Conservation (phyloP, 2,329 filamentous ascomycete species). For the Niveomyces coronatus region DNA sequence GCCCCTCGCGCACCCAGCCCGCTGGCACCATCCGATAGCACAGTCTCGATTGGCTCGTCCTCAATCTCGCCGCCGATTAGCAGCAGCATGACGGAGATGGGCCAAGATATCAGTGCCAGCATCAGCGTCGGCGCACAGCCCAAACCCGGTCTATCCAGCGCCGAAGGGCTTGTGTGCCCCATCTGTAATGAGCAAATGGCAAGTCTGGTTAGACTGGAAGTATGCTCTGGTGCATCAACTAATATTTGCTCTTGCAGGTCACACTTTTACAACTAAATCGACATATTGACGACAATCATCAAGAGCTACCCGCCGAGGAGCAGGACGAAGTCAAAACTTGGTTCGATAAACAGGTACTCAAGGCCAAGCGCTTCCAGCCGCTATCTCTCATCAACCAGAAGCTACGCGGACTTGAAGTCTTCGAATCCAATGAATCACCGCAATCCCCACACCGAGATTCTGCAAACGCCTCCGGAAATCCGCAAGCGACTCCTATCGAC, state of each 20-base stretch:
- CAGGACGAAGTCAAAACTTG: constrained; percentile 95
- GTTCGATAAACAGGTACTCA: constrained; percentile 91
- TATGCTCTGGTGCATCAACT: neutral
- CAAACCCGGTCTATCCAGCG: constrained; percentile 35
- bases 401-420: constrained; percentile 82
- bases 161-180: constrained; percentile 74
- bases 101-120: constrained; percentile 71
- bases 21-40: constrained; percentile 55
- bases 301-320: constrained; percentile 76
- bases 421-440: constrained; percentile 75
- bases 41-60: constrained; percentile 66
- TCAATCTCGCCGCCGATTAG: constrained; percentile 49
- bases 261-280: constrained; percentile 86
- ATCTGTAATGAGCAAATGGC: constrained; percentile 99
- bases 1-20: constrained; percentile 39
- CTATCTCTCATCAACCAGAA: constrained; percentile 89
- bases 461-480: constrained; percentile 27
- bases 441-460: constrained; percentile 23
- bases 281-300: constrained; percentile 77
- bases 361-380: constrained; percentile 87
- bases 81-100: constrained; percentile 55
- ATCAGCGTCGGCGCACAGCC: constrained; percentile 56
- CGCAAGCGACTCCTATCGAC: constrained; percentile 43
- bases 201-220: constrained; percentile 17
- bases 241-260: constrained; percentile 42